Base-by-base conservation (phyloP, 306 rosid genomes). In the Dalbergia oliveri region DNA sequence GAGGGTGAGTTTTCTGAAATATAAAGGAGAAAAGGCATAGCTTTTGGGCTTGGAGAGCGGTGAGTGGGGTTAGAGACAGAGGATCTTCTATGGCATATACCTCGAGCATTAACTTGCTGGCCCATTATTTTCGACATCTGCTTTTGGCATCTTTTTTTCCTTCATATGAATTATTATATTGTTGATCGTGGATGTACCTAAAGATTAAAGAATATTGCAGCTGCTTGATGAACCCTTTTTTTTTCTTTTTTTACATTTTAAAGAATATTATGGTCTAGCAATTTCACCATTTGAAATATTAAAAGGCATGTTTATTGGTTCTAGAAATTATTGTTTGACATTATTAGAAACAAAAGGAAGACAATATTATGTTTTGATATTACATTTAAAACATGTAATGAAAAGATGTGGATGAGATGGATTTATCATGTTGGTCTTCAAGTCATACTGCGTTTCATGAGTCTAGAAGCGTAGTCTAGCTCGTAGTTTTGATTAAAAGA, bases 61-160 rank as follows among this genome's bases (percentile, higher is more conserved):
- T 64, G 83, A 78, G 81, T 74, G 85, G 88, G 75, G 56, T 43
- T 84, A 78, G 10, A 72, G 18, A 31, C 79, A 81, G 16, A 75
- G 97, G 84, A 89, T 90, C 95, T 90, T 90, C 92, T 59, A 35
- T 35, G 69, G 97, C 88, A 92, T 92, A 92, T 90, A 81, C 95
- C 49, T 66, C 9, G 57, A 86, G 88, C 93, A 90, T 87, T 86
- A 88, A 70, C 68, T 57, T 75, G 79, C 65, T 87, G 90, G 80
- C 87, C 87, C 90, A 76, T 86, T 65, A 56, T 49, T 75, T 64
- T 61, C 41, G 4, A 34, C 9, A 82, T 62, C 74, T 82, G 81
- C 85, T 73, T 90, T 85, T 68, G 65, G 72, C 83, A 66, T 83
- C 77, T 83, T 82, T 77, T 75, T 54, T 15, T 15, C 31, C 49